Evolutionary conservation across 768 basidiomycete genomes (phyloP).

Genomic region (Phallus indusiatus): DNA sequence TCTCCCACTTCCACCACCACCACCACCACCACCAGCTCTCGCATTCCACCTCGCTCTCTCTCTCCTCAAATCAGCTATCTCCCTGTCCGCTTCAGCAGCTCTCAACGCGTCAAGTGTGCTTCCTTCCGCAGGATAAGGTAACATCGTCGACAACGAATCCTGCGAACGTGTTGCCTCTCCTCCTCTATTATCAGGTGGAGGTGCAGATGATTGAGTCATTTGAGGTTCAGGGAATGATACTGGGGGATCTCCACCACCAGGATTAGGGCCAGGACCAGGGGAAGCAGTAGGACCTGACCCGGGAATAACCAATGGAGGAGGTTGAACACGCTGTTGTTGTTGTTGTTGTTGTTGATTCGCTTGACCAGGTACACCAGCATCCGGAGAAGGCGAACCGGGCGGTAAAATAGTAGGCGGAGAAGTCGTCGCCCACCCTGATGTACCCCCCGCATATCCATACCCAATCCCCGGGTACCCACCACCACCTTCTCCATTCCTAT

Average conservation of each 20-base stretch:
- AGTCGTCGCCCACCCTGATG: not conserved
- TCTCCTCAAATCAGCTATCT: not conserved
- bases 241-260: not conserved
- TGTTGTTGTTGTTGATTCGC: no score
- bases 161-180: not conserved
- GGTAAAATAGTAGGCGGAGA: not conserved
- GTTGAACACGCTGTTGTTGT: not conserved
- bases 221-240: not conserved
- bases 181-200: not conserved
- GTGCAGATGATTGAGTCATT: not conserved
- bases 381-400: no score
- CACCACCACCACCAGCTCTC: not conserved
- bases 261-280: not conserved
- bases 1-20: not conserved
- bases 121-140: not conserved
- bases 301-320: not conserved
- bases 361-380: not conserved
- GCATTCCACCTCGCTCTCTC: not conserved
- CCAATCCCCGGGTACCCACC: no score
- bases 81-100: not conserved
- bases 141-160: not conserved
- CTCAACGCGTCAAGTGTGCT: not conserved
- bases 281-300: not conserved
- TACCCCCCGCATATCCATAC: no score
- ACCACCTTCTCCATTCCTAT: no score